These are phyloP conservation scores for Yamagishiella unicocca DNA, from an alignment of 139 green algal genomes.

Conservation along the genomic window DNA sequence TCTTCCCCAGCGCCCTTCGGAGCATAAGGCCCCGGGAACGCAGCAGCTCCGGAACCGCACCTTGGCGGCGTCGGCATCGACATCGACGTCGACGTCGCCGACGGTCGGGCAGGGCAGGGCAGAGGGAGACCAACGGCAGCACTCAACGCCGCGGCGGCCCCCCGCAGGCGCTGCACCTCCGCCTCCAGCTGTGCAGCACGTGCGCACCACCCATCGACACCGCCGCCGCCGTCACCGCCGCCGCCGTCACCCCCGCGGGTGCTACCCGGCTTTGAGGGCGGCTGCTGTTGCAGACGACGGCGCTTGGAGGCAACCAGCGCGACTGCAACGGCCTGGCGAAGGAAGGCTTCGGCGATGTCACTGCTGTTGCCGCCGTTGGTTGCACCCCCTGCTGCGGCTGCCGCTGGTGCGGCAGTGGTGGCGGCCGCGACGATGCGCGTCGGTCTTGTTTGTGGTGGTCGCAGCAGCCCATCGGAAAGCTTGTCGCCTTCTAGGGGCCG, in stretches of 20 bases:
- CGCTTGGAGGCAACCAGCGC: conserved; percentile 36
- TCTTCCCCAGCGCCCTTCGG: too few species aligned
- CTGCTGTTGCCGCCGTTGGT: not conserved
- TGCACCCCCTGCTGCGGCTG: not conserved
- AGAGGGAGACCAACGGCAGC: not conserved
- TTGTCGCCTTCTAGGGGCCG: too few species aligned
- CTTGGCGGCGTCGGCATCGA: not conserved
- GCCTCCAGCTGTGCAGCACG: not conserved
- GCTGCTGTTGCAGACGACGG: conserved; percentile 7
- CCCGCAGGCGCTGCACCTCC: conserved; percentile 4
- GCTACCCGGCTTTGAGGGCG: not conserved
- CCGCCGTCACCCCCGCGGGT: not conserved
- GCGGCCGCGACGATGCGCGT: too few species aligned
- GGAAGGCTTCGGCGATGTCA: not conserved
- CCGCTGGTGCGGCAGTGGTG: not conserved
- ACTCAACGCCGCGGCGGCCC: not conserved
- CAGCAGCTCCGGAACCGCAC: not conserved
- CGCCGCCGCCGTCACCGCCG: not conserved
- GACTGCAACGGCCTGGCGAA: conserved; percentile 20
- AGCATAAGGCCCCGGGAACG: too few species aligned
- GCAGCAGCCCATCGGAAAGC: too few species aligned
- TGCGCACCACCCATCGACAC: not conserved
- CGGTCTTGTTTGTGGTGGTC: too few species aligned
- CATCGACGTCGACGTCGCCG: not conserved
- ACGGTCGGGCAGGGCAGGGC: not conserved